Evolutionary conservation across 306 rosid species (phyloP), one percentile per base, ranked within the genome.

Genomic region (Cucurbita maxima): DNA sequence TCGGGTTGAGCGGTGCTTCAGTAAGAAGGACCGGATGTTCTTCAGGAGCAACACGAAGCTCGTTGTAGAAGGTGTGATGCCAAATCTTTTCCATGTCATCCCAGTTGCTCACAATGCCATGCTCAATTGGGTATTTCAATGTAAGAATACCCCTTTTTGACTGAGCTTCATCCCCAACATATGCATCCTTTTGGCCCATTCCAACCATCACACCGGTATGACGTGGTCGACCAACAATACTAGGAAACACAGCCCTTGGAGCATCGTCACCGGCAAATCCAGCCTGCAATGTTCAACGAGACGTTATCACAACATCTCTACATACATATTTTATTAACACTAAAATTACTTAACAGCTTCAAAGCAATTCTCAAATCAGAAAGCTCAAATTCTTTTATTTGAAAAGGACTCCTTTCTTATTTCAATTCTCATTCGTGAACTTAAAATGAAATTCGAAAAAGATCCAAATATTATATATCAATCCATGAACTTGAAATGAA

Each of bases 21-120:
- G 92, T 87, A 78, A 87, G 92, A 81, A 87, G 92, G 44, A 87
- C 82, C 5, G 92, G 92, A 76, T 87, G 92, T 74, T 87, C 92
- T 78, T 87, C 92, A 14, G 92, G 92, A 47, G 92, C 86, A 25
- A 69, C 74, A 14, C 74, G 74, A 22, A 69, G 74, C 45, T 69
- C 74, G 6, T 69, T 69, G 74, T 69, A 69, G 74, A 69, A 69
- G 4, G 74, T 69, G 58, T 69, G 74, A 48, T 69, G 74, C 74
- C 74, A 79, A 72, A 87, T 87, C 82, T 87, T 87, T 73, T 87
- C 92, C 92, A 87, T 87, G 58, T 87, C 92, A 30, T 87, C 92
- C 92, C 92, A 87, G 73, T 87, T 87, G 79, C 92, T 87, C 66
- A 87, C 92, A 50, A 87, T 87, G 8, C 92, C 92, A 81, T 87